Percentiles rank a stretch among this genome's conserved stretches.
These are phyloP conservation scores for Pleurotus pulmonarius DNA, from an alignment of 768 basidiomycete genomes.

Conservation along the genomic window DNA sequence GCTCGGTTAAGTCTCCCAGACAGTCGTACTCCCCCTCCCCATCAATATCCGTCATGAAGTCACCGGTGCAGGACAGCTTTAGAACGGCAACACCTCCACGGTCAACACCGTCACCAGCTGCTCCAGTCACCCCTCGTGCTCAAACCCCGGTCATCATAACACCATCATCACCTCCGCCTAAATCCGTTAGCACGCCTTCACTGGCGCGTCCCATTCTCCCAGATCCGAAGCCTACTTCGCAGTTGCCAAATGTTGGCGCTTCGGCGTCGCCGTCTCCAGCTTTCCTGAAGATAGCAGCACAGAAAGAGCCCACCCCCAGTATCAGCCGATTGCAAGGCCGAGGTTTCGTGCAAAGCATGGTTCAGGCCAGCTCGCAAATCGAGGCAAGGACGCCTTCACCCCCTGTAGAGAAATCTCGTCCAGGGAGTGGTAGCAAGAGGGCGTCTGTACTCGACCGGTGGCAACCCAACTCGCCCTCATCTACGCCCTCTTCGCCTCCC, in stretches of 20 bases:
- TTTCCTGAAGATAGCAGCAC: conserved; percentile 50
- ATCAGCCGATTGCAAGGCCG: conserved; percentile 80
- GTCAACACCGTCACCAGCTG: conserved; percentile 11
- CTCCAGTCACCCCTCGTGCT: conserved; percentile 22
- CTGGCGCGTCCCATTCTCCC: conserved; percentile 55
- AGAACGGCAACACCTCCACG: neutral
- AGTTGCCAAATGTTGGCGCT: conserved; percentile 38
- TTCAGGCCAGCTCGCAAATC: conserved; percentile 61
- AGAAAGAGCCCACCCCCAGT: conserved; percentile 78
- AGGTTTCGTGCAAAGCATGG: conserved; percentile 82
- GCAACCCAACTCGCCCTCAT: conserved; percentile 38
- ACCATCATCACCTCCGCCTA: conserved; percentile 22
- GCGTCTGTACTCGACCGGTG: conserved; percentile 71
- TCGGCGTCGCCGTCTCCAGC: conserved; percentile 48
- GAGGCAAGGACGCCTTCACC: conserved; percentile 30
- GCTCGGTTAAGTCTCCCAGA: neutral
- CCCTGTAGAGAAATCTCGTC: conserved; percentile 29
- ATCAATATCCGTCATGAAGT: neutral
- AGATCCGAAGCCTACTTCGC: conserved; percentile 39
- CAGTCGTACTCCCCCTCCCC: neutral
- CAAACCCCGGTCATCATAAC: conserved; percentile 14
- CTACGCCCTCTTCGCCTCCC: conserved; percentile 28
- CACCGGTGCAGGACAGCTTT: neutral
- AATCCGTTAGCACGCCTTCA: conserved; percentile 34
- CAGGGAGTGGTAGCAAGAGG: conserved; percentile 30